Conservation (phyloP, 441 rosid genomes). For the Flueggea neowawraea region DNA sequence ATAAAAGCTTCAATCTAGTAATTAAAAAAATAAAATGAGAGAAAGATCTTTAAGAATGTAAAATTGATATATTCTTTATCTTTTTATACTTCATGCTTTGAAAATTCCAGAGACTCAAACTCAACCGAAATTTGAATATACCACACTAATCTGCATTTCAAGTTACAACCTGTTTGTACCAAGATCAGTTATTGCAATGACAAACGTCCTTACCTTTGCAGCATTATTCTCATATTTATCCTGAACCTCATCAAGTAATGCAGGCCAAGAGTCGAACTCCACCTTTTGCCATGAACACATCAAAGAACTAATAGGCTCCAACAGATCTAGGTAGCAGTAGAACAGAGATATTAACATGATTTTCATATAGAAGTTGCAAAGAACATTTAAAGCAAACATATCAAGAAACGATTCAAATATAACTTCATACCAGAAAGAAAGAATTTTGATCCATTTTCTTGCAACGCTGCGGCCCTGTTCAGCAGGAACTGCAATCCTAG, state of each 20-base stretch:
- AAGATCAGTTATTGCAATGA: too few species aligned
- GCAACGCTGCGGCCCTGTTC: constrained; percentile 47
- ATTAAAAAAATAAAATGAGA: not conserved
- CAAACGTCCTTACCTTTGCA: constrained; percentile 50
- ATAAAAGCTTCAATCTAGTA: not conserved
- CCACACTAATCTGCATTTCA: too few species aligned
- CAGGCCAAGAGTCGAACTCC: constrained; percentile 89
- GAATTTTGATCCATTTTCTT: constrained; percentile 70
- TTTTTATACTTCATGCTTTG: too few species aligned
- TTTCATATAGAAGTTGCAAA: too few species aligned
- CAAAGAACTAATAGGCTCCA: constrained; percentile 65
- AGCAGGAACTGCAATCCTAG: constrained; percentile 87
- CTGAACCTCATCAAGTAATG: constrained; percentile 85
- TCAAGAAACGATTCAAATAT: not conserved
- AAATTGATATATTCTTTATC: too few species aligned
- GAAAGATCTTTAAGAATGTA: too few species aligned
- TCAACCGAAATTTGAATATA: too few species aligned
- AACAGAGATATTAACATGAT: constrained; percentile 13
- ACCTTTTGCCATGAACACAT: constrained; percentile 84
- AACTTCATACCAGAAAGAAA: constrained; percentile 64
- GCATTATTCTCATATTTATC: constrained; percentile 80
- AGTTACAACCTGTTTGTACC: too few species aligned
- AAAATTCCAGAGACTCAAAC: too few species aligned
- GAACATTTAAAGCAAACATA: too few species aligned
- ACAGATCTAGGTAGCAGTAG: constrained; percentile 36